phyloP scores from a whole-genome alignment of 2,329 filamentous ascomycete species.

The Fusarium multiceps region DNA sequence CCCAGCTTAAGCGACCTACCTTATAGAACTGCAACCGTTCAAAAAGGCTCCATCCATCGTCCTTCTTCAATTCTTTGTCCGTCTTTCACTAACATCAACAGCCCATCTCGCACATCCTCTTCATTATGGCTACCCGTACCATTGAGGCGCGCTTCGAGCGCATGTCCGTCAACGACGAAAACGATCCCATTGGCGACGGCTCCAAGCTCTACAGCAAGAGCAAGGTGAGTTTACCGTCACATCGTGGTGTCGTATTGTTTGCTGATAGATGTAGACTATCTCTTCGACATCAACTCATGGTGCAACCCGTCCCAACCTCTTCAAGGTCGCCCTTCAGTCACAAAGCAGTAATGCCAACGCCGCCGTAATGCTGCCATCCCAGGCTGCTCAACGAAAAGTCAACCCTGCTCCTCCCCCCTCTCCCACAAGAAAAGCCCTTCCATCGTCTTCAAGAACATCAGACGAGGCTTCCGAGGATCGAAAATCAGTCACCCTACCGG shows the following conservation, averaged over 20 bases:
- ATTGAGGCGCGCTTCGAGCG: constrained; percentile 91
- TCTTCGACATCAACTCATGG: constrained; percentile 56
- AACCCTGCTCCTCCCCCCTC: constrained; percentile 58
- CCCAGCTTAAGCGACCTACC: constrained; percentile 21
- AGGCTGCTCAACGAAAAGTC: constrained; percentile 68
- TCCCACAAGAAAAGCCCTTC: constrained; percentile 63
- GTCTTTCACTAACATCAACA: constrained; percentile 42
- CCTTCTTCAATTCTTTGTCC: constrained; percentile 17
- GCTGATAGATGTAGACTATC: constrained; percentile 55
- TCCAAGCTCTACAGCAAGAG: constrained; percentile 72
- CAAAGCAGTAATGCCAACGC: constrained; percentile 75
- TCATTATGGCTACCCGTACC: constrained; percentile 75
- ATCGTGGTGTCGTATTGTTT: not conserved
- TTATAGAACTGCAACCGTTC: constrained; percentile 24
- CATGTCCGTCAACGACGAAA: constrained; percentile 90
- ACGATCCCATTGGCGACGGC: constrained; percentile 69
- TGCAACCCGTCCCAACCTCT: constrained; percentile 79
- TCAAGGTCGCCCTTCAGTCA: constrained; percentile 86
- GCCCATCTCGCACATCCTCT: not conserved
- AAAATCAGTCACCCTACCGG: constrained; percentile 63
- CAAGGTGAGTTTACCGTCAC: constrained; percentile 69
- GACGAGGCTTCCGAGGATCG: constrained; percentile 65
- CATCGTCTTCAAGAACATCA: constrained; percentile 54
- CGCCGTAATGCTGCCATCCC: constrained; percentile 74
- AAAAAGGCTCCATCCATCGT: constrained; percentile 28